Base-by-base conservation (phyloP, 208 protist genomes). In the Trypanosoma rangeli region DNA sequence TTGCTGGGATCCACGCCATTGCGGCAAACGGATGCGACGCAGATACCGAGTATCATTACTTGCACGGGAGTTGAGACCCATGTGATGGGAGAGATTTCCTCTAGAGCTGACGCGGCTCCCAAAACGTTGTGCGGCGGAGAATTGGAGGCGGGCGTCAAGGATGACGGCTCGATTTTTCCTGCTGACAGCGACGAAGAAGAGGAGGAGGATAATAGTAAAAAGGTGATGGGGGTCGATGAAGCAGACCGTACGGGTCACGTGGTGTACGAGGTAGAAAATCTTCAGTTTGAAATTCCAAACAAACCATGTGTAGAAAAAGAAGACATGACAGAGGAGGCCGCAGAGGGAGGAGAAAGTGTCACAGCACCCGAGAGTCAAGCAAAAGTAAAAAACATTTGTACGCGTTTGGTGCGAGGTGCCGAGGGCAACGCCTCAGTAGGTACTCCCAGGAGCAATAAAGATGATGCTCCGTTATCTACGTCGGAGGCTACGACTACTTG, bases 301-400 rank as follows among this genome's bases (percentile, higher is more conserved):
- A 37, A 37, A 7, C 33, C 33, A 37, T 37, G 33, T 7, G 33
- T 37, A 7, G 33, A 37, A 37, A 7, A 37, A 37, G 33, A 2
- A 9, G 33, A 2, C 4, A 7, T 9, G 33, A 37, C 4, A 3
- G 46, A 50, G 13, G 53, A 57, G 28, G 13, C 10, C 1, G 5
- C 4, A 20, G 26, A 16, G 26, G 53, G 28, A 3, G 53, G 28
- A 57, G 10, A 57, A 1, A 18, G 28, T 20, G 53, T 29, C 2
- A 24, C 1, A 3, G 53, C 5, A 15, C 20, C 20, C 18, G 13
- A 50, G 20, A n/a, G 8, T 20, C 42, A 20, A 65, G 24, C 35
- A 65, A 22, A 53, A 3, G 28, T 42, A 22, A 65, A 52, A 31
- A 49, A 52, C 2, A 52, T 65, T 53, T 65, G 52, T 52, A n/a